Evolutionary conservation across 108 stramenopile species (phyloP).

Genomic region (Bacterosira constricta): DNA sequence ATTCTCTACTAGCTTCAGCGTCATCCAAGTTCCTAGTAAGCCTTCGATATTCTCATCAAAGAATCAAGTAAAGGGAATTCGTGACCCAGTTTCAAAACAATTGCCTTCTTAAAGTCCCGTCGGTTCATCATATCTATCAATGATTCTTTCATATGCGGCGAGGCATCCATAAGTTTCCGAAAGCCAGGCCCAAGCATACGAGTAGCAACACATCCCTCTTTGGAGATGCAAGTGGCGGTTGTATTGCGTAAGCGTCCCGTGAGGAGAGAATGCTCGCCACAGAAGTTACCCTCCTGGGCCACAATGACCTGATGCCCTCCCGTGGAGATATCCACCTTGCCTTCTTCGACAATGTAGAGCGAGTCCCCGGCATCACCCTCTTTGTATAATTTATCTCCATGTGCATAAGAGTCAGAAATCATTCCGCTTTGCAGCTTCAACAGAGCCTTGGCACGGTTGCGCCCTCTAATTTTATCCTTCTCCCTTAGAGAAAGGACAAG

Average conservation of each 20-base stretch:
- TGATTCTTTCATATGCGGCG: constrained; percentile 59
- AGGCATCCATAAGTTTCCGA: constrained; percentile 59
- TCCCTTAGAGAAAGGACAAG: constrained; percentile 65
- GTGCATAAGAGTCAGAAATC: constrained; percentile 36
- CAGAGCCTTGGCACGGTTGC: constrained; percentile 82
- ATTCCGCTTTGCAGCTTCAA: constrained; percentile 71
- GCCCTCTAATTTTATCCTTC: constrained; percentile 79
- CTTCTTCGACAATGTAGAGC: constrained; percentile 68
- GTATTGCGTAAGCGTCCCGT: constrained; percentile 68
- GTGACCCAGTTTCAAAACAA: constrained; percentile 60
- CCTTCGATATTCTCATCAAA: no score
- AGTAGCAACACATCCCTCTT: constrained; percentile 58
- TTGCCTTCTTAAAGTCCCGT: constrained; percentile 86
- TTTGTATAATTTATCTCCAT: constrained; percentile 55
- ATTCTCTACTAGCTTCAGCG: no score
- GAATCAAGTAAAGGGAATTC: constrained; percentile 63
- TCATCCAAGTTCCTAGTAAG: constrained; percentile 59
- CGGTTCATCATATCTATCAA: constrained; percentile 72
- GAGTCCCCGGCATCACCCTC: constrained; percentile 65
- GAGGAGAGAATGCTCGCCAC: constrained; percentile 74
- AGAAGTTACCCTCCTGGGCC: constrained; percentile 65
- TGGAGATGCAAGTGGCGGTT: constrained; percentile 57
- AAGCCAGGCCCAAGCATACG: constrained; percentile 62
- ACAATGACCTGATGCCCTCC: constrained; percentile 54
- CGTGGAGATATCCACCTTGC: constrained; percentile 50